These are phyloP conservation scores for Phytophthora litchii DNA, from an alignment of 352 stramenopile species.

Conservation along the genomic window DNA sequence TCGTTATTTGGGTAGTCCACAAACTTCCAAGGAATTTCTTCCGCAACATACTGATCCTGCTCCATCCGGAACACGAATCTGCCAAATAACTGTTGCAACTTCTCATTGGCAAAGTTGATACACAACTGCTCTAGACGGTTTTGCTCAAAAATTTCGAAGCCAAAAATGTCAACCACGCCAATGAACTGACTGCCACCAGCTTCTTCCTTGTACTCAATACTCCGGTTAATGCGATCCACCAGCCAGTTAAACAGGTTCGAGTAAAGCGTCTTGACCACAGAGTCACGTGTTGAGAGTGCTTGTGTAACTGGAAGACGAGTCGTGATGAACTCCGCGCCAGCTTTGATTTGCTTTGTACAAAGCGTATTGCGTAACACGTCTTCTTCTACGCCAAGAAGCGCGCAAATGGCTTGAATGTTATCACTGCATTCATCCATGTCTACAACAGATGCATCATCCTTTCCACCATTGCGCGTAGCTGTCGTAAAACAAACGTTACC, in stretches of 20 bases:
- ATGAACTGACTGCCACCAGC: slow-evolving; percentile 76
- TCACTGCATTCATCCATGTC: slow-evolving; percentile 50
- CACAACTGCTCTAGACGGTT: slow-evolving; percentile 93
- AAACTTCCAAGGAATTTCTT: slow-evolving; percentile 90
- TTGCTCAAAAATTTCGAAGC: slow-evolving; percentile 90
- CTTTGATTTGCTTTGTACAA: slow-evolving; percentile 83
- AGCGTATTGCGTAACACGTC: slow-evolving; percentile 65
- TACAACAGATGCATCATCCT: slow-evolving; percentile 68
- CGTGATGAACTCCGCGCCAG: slow-evolving; percentile 79
- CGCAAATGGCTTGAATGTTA: slow-evolving; percentile 86
- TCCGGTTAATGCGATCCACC: slow-evolving; percentile 93
- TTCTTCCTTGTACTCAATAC: slow-evolving; percentile 85
- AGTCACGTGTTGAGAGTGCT: slow-evolving; percentile 78
- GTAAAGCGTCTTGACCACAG: slow-evolving; percentile 89
- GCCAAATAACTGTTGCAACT: slow-evolving; percentile 86
- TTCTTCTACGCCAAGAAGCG: slow-evolving; percentile 68
- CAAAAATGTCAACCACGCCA: slow-evolving; percentile 92
- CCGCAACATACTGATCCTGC: slow-evolving; percentile 81
- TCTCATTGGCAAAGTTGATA: slow-evolving; percentile 91
- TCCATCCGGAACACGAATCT: slow-evolving; percentile 88
- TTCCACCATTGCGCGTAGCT: slow-evolving; percentile 49
- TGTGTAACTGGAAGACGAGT: slow-evolving; percentile 69
- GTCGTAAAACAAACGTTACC: slow-evolving; percentile 85
- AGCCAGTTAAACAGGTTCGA: slow-evolving; percentile 94
- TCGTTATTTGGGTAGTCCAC: slow-evolving; percentile 91